Conservation (phyloP, 2,329 filamentous ascomycete genomes). For the Fusarium sp. region DNA sequence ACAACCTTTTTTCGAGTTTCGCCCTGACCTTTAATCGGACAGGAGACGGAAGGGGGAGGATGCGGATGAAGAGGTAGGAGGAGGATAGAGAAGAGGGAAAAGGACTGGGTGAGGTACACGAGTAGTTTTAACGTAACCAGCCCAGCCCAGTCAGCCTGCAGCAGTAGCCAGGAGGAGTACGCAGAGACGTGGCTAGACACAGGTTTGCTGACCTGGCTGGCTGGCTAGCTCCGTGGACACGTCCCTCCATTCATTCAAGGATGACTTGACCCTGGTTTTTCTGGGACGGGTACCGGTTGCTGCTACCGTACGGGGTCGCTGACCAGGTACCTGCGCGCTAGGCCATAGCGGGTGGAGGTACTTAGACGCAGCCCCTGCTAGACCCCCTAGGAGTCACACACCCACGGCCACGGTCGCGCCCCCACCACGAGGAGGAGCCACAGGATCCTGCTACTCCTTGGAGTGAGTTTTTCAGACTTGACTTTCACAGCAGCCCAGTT, state of each 20-base stretch:
- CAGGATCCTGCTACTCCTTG: conserved; percentile 15
- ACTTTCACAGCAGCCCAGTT: conserved; percentile 1
- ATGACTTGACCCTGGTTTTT: conserved; percentile 23
- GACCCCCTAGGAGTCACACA: conserved; percentile 36
- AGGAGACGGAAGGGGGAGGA: conserved; percentile 51
- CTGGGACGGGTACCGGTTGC: conserved; percentile 33
- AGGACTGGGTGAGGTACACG: conserved; percentile 63
- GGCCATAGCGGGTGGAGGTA: conserved; percentile 36
- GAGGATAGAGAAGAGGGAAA: conserved; percentile 65
- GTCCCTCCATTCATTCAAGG: not conserved
- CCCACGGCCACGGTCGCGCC: conserved; percentile 14
- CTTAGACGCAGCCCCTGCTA: conserved; percentile 31
- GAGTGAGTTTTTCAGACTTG: conserved; percentile 5
- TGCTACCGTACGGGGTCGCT: conserved; percentile 18
- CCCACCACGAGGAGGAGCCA: conserved; percentile 22
- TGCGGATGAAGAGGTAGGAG: conserved; percentile 62
- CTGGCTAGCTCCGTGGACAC: not conserved
- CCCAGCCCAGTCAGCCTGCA: conserved; percentile 14
- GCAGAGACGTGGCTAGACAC: conserved; percentile 6
- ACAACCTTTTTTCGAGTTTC: conserved; percentile 38
- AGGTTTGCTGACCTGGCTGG: not conserved
- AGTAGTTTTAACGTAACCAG: conserved; percentile 52
- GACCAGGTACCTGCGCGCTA: conserved; percentile 33
- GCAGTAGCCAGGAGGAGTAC: conserved; percentile 7
- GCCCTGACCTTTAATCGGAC: conserved; percentile 45